These are phyloP conservation scores for Dioscorea dumetorum DNA, from an alignment of 106 monocot genomes.

Conservation along the genomic window DNA sequence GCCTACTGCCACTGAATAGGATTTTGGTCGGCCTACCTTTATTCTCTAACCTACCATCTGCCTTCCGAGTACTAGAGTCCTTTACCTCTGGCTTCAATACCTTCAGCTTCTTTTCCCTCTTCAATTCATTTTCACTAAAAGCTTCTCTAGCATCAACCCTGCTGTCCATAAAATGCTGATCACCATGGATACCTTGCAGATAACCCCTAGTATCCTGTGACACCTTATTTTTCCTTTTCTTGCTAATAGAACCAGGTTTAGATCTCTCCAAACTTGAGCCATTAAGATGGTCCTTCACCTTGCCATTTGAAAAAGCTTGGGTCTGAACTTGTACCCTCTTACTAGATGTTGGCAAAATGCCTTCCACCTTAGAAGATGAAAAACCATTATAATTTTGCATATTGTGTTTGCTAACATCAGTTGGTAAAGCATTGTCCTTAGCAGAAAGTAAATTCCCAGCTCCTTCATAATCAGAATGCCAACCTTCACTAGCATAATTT, in stretches of 20 bases:
- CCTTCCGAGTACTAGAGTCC: constrained; percentile 18
- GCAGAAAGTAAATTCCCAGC: constrained; percentile 12
- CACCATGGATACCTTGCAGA: constrained; percentile 5
- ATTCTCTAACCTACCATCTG: constrained; percentile 18
- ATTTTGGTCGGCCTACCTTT: constrained; percentile 5
- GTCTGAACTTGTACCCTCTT: constrained; percentile 24
- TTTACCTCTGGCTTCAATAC: constrained; percentile 28
- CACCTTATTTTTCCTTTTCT: constrained; percentile 54
- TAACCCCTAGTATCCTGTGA: constrained; percentile 24
- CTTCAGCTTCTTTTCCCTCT: constrained; percentile 42
- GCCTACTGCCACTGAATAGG: constrained; percentile 14
- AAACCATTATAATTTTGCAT: constrained; percentile 17
- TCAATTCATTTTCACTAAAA: constrained; percentile 18
- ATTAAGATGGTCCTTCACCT: constrained; percentile 24
- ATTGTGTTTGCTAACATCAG: constrained; percentile 19
- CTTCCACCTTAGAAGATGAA: constrained; percentile 24
- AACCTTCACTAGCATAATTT: constrained; percentile 23
- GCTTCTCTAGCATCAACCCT: constrained; percentile 20
- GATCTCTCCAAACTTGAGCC: constrained; percentile 22
- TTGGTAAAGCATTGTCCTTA: constrained; percentile 14
- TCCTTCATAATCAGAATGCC: constrained; percentile 18
- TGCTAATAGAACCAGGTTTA: constrained; percentile 16
- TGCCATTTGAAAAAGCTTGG: constrained; percentile 15
- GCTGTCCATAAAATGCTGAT: constrained; percentile 2
- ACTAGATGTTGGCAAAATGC: constrained; percentile 2